Conservation (phyloP, 1,139 yeast species). For the Candida sp. region DNA sequence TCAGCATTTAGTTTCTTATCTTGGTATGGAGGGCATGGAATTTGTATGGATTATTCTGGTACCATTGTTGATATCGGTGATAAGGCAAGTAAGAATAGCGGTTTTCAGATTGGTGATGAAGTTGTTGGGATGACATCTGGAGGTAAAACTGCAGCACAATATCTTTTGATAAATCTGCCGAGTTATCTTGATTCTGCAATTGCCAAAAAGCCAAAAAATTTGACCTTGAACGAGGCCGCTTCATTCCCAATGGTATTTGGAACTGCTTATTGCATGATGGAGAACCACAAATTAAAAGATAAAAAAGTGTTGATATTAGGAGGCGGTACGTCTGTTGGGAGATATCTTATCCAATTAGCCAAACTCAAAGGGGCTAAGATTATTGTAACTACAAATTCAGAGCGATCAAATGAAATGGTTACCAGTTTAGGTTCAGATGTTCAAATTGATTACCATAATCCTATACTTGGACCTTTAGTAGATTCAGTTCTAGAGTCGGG, state of each 20-base stretch:
- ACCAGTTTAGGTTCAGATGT: constrained; percentile 49
- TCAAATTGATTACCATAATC: constrained; percentile 44
- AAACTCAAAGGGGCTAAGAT: constrained; percentile 44
- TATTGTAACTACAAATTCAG: constrained; percentile 41
- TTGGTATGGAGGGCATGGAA: constrained; percentile 24
- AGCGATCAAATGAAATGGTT: constrained; percentile 34
- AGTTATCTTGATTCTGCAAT: constrained; percentile 37
- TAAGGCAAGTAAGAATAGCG: constrained; percentile 4
- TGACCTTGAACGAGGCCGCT: constrained; percentile 55
- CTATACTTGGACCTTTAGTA: constrained; percentile 18
- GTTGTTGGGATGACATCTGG: constrained; percentile 56
- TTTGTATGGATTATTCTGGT: constrained; percentile 74
- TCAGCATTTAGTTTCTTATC: constrained; percentile 22
- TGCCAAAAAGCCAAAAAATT: constrained; percentile 42
- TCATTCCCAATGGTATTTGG: constrained; percentile 57
- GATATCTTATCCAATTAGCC: constrained; percentile 55
- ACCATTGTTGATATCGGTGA: constrained; percentile 57
- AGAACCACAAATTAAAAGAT: constrained; percentile 8
- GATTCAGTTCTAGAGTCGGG: constrained; percentile 17
- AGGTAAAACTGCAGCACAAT: constrained; percentile 36
- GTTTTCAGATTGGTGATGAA: constrained; percentile 56
- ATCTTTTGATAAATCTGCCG: constrained; percentile 35
- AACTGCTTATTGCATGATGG: constrained; percentile 49
- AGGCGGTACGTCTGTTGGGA: constrained; percentile 73
- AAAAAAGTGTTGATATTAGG: constrained; percentile 58